These are phyloP conservation scores for Podaxis rugospora DNA, from an alignment of 768 basidiomycete genomes.

Conservation along the genomic window DNA sequence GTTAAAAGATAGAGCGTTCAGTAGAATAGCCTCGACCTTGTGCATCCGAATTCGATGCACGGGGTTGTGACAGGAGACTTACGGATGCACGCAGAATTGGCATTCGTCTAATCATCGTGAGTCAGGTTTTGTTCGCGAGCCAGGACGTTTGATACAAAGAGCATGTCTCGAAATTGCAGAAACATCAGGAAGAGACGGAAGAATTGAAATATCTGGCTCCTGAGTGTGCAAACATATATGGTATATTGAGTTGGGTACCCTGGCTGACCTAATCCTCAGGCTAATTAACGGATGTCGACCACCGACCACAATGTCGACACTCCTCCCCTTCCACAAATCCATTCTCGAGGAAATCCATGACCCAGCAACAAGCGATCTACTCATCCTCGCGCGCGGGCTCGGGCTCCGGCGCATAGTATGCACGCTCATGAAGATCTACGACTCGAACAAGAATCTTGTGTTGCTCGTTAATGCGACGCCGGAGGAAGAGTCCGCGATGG, in stretches of 20 bases:
- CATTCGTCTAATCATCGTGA: too few relatives aligned
- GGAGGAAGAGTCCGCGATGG: slow-evolving; percentile 88
- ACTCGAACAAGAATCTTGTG: slow-evolving; percentile 78
- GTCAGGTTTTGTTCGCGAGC: too few relatives aligned
- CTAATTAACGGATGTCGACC: background rate
- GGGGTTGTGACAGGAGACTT: too few relatives aligned
- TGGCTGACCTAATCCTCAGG: background rate
- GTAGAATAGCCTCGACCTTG: too few relatives aligned
- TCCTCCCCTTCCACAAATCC: slow-evolving; percentile 64
- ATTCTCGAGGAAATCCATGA: slow-evolving; percentile 70
- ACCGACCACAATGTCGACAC: slow-evolving; percentile 35
- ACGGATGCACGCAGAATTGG: too few relatives aligned
- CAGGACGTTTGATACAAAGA: too few relatives aligned
- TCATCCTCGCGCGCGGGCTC: slow-evolving; percentile 85
- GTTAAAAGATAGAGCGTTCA: too few relatives aligned
- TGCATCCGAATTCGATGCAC: too few relatives aligned
- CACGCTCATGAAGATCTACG: slow-evolving; percentile 89
- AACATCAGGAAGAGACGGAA: background rate
- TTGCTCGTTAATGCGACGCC: slow-evolving; percentile 79
- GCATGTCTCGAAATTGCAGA: too few relatives aligned
- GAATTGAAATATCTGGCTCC: background rate
- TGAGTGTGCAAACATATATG: too few relatives aligned
- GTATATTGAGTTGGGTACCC: background rate
- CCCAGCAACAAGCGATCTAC: slow-evolving; percentile 66
- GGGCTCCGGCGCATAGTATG: slow-evolving; percentile 82